Conservation (phyloP, 1,284 basidiomycete genomes). For the Melampsora americana region DNA sequence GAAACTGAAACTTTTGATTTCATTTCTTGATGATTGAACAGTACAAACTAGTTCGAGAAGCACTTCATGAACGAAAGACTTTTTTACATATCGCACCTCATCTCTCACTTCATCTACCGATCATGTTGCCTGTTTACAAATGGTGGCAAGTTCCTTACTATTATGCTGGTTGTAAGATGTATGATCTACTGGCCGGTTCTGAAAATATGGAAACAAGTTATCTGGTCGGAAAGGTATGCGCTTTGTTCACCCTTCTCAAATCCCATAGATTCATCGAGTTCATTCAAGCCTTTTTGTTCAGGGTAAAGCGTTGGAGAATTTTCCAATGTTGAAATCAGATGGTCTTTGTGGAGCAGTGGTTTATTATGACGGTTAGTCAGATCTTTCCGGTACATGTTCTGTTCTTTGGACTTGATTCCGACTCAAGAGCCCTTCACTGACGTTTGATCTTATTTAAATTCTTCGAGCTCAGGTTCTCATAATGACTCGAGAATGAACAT, state of each 20-base stretch:
- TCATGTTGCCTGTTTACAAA: conserved; percentile 90
- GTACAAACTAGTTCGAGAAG: conserved; percentile 92
- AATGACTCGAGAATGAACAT: conserved; percentile 99
- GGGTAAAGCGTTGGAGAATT: conserved; percentile 85
- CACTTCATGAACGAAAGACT: conserved; percentile 84
- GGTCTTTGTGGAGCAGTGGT: conserved; percentile 91
- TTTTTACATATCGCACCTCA: conserved; percentile 96
- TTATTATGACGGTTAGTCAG: conserved; percentile 80
- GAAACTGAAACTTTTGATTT: not conserved
- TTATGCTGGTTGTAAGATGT: conserved; percentile 91
- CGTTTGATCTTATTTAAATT: not conserved
- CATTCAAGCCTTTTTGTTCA: not conserved
- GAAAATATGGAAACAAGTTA: conserved; percentile 97
- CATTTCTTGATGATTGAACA: conserved; percentile 56
- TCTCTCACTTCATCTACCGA: conserved; percentile 83
- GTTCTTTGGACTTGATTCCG: not conserved
- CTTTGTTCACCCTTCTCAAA: not conserved
- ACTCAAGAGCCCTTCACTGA: not conserved
- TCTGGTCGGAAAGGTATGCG: conserved; percentile 69
- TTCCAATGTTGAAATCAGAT: conserved; percentile 93
- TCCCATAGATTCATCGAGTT: not conserved
- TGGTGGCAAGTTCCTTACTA: conserved; percentile 98
- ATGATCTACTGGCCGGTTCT: conserved; percentile 88
- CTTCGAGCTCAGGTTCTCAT: conserved; percentile 70
- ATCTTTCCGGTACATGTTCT: conserved; percentile 10